Base-by-base conservation (phyloP, 1,284 basidiomycete genomes). In the Phaffia rhodozyma region DNA sequence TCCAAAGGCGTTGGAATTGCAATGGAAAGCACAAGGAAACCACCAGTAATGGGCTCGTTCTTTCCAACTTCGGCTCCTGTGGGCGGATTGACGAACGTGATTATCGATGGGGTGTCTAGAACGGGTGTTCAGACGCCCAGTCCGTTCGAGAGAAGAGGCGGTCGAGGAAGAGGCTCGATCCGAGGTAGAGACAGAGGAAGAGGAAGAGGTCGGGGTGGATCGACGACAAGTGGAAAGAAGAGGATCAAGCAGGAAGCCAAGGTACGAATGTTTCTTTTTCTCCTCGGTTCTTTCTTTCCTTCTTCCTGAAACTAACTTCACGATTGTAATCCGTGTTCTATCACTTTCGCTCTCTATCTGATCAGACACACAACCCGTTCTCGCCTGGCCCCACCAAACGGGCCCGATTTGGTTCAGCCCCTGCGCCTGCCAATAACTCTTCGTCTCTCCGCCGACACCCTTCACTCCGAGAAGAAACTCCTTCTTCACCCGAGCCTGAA, bases 401-500 rank as follows among this genome's bases (percentile, higher is more conserved):
- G 16, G 55, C 61, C 27, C 61, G 61, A 16, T 62, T 58, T 56
- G 61, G 61, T 43, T 55, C 61, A 20, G 21, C 34, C 29, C 54
- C 61, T 2, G 58, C 29, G 13, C 48, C 55, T 1, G 38, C 38
- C 38, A 27, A 49, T 21, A 38, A 52, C 34, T 51, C 34, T 51
- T 38, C 53, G 30, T 38, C 61, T 25, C 49, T 30, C 30, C 61
- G 55, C 25, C 38, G 38, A 16, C 38, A 43, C 13, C 50, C 48
- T n/a, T 51, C 61, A 5, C 55, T 57, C 53, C 61, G 61, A 23
- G 55, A 51, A 25, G 61, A 62, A 32, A 57, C 61, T 7, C 61
- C 61, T 13, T 62, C 61, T 25, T 62, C 61, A 27, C 61, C 55
- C 50, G 61, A 62, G 49, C 53, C 58, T 43, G 55, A 62, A 32